Evolutionary conservation across 805 yeast genomes (phyloP).

Genomic region (Pichia paraexigua): DNA sequence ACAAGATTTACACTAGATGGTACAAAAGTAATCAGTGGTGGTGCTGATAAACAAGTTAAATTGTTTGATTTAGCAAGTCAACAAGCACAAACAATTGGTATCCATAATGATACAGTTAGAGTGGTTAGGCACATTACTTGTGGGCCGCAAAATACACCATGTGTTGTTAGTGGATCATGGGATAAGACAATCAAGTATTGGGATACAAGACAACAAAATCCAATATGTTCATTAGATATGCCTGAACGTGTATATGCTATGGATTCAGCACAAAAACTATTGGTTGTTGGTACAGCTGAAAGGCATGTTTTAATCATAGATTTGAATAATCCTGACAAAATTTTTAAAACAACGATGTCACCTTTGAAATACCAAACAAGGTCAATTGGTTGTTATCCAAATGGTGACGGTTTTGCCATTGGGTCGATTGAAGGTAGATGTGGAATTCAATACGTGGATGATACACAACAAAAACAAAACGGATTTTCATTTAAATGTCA

Average conservation of each 20-base stretch:
- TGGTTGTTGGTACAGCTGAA: slow-evolving; percentile 94
- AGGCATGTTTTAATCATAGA: slow-evolving; percentile 72
- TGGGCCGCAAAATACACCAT: slow-evolving; percentile 75
- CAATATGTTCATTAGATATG: slow-evolving; percentile 70
- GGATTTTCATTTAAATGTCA: slow-evolving; percentile 96
- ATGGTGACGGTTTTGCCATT: slow-evolving; percentile 85
- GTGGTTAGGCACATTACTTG: slow-evolving; percentile 70
- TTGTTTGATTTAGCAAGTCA: slow-evolving; percentile 76
- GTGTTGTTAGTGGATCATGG: slow-evolving; percentile 92
- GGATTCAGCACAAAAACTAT: slow-evolving; percentile 72
- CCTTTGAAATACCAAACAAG: slow-evolving; percentile 90
- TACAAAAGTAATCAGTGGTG: slow-evolving; percentile 78
- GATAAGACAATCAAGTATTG: slow-evolving; percentile 91
- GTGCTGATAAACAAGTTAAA: slow-evolving; percentile 82
- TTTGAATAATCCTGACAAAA: slow-evolving; percentile 71
- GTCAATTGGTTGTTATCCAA: slow-evolving; percentile 74
- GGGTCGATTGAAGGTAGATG: slow-evolving; percentile 96
- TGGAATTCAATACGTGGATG: slow-evolving; percentile 88
- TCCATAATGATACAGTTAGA: slow-evolving; percentile 75
- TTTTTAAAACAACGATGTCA: slow-evolving; percentile 64
- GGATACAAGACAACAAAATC: slow-evolving; percentile 83
- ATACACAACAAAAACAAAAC: slow-evolving; percentile 55
- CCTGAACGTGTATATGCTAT: slow-evolving; percentile 89
- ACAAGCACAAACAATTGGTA: slow-evolving; percentile 77
- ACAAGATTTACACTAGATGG: slow-evolving; percentile 86